A percentile compares a stretch with the other conserved stretches of the same genome.
These are phyloP conservation scores for Xylaria hypoxylon DNA, from an alignment of 2,329 filamentous ascomycete genomes.

Conservation along the genomic window DNA sequence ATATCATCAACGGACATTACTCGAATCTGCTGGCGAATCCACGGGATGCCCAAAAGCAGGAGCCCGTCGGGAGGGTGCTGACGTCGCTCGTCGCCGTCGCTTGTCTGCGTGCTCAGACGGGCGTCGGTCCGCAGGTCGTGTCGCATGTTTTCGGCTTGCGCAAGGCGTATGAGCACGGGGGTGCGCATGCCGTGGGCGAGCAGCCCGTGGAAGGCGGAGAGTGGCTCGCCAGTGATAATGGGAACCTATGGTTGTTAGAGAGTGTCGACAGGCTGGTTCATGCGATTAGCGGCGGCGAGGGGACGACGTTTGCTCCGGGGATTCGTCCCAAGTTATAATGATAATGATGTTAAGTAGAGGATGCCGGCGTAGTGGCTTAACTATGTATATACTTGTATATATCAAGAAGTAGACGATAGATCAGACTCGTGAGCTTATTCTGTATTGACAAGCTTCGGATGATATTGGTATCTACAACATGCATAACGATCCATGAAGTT, in stretches of 20 bases:
- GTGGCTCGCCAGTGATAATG: conserved; percentile 74
- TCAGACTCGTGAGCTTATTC: not conserved
- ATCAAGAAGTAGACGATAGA: conserved; percentile 16
- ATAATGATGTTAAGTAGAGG: not conserved
- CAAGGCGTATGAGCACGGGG: conserved; percentile 78
- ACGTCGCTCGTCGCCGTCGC: conserved; percentile 80
- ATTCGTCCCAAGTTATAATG: conserved; percentile 57
- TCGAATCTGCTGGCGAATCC: conserved; percentile 79
- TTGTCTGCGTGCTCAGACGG: conserved; percentile 81
- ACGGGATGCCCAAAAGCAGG: conserved; percentile 54
- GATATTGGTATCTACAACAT: conserved; percentile 1
- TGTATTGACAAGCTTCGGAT: not conserved
- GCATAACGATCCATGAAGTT: not conserved
- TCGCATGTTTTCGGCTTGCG: conserved; percentile 84
- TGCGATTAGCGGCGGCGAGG: conserved; percentile 56
- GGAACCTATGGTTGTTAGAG: conserved; percentile 71
- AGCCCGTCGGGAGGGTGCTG: conserved; percentile 73
- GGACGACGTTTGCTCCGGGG: conserved; percentile 68
- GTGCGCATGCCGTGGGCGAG: conserved; percentile 60
- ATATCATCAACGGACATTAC: conserved; percentile 82
- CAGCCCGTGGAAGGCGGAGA: conserved; percentile 61
- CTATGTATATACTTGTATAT: conserved; percentile 28
- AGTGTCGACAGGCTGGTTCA: conserved; percentile 70
- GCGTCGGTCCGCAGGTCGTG: conserved; percentile 83
- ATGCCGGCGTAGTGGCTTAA: not conserved